Conservation (phyloP, 768 basidiomycete species). For the Pisolithus sp. region DNA sequence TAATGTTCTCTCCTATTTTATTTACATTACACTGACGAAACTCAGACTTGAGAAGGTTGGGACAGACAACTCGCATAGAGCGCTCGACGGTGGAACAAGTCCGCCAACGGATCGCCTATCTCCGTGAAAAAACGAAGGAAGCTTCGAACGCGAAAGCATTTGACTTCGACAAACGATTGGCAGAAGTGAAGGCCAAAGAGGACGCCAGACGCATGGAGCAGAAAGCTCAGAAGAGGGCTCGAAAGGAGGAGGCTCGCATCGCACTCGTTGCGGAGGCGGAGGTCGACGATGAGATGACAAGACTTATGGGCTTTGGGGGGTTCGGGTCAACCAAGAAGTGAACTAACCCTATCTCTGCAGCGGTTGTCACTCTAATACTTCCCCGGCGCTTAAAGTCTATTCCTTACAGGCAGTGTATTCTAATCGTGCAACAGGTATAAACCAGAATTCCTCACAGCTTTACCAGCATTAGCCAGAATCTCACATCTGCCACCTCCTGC, state of each 20-base stretch:
- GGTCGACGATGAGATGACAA: slow-evolving; percentile 61
- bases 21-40: background rate
- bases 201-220: slow-evolving; percentile 58
- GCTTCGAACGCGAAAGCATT: slow-evolving; percentile 82
- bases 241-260: slow-evolving; percentile 64
- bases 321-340: slow-evolving; percentile 85
- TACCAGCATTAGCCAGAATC: slow-evolving; percentile 67
- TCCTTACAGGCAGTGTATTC: background rate
- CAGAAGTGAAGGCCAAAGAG: slow-evolving; percentile 75
- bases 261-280: slow-evolving; percentile 54
- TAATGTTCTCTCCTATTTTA: slow-evolving; percentile 38
- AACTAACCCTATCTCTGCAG: slow-evolving; percentile 10
- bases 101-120: slow-evolving; percentile 77
- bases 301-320: slow-evolving; percentile 87
- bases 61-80: slow-evolving; percentile 90
- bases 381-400: background rate
- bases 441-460: slow-evolving; percentile 18
- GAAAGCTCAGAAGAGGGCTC: slow-evolving; percentile 74
- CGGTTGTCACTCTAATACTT: too few relatives aligned
- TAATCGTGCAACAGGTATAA: slow-evolving; percentile 15
- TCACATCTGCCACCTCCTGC: slow-evolving; percentile 76
- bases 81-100: slow-evolving; percentile 92
- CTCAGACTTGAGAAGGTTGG: slow-evolving; percentile 82
- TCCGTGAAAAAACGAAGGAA: slow-evolving; percentile 84
- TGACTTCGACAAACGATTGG: slow-evolving; percentile 88